Evolutionary conservation across 2,329 filamentous ascomycete species (phyloP).

Genomic region (Geoglossum cookeanum): DNA sequence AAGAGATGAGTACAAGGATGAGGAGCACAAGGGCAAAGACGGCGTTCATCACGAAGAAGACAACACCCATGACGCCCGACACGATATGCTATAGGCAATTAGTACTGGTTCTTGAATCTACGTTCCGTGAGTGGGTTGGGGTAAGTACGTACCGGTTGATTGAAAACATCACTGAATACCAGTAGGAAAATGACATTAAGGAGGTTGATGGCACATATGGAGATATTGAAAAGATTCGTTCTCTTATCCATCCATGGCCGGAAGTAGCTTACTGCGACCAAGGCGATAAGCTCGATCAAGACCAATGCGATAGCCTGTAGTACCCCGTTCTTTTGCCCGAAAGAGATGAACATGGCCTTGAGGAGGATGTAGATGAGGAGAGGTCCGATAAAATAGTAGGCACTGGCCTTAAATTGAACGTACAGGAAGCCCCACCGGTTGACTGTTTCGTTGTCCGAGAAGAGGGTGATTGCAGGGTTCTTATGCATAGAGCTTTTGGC

Average conservation of each 20-base stretch:
- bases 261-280: conserved; percentile 61
- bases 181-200: conserved; percentile 76
- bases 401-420: conserved; percentile 86
- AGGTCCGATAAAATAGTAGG: conserved; percentile 87
- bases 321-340: conserved; percentile 50
- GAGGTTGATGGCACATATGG: conserved; percentile 79
- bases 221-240: conserved; percentile 90
- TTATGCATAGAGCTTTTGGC: conserved; percentile 88
- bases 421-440: conserved; percentile 99
- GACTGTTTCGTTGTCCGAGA: conserved; percentile 79
- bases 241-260: conserved; percentile 98
- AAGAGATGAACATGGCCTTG: conserved; percentile 76
- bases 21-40: conserved; percentile 66
- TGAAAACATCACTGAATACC: conserved; percentile 74
- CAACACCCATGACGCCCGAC: conserved; percentile 70
- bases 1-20: conserved; percentile 62
- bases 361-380: conserved; percentile 59
- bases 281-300: conserved; percentile 58
- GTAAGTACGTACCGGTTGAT: conserved; percentile 42
- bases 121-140: neutral
- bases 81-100: conserved; percentile 39
- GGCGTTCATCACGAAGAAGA: conserved; percentile 78
- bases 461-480: conserved; percentile 92
- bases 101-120: conserved; percentile 4
- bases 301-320: conserved; percentile 69